Evolutionary conservation across 108 stramenopile genomes (phyloP).

Genomic region (Nitzschia sp.): DNA sequence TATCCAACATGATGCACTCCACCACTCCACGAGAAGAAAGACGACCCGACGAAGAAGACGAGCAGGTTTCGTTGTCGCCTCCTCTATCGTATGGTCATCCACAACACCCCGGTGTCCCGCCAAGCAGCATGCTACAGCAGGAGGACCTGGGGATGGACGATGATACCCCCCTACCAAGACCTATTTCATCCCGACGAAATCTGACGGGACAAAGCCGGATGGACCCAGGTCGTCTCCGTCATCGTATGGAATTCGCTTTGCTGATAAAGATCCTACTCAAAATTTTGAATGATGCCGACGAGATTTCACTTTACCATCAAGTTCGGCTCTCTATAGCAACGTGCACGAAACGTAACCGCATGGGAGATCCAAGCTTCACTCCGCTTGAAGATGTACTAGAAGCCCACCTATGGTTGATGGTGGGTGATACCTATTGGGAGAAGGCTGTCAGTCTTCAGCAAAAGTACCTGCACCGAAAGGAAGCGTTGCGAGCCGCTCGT

Average conservation of each 20-base stretch:
- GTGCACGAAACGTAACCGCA: background rate
- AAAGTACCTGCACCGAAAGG: background rate
- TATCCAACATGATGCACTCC: background rate
- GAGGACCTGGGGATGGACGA: background rate
- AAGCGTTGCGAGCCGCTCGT: background rate
- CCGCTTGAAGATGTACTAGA: slow-evolving; percentile 3
- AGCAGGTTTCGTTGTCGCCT: background rate
- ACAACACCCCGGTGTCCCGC: background rate
- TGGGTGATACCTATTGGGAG: slow-evolving; percentile 3
- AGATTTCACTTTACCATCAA: background rate
- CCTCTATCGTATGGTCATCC: background rate
- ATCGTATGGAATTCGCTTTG: background rate
- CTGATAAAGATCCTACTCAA: background rate
- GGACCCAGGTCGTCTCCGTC: background rate
- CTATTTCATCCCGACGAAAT: background rate
- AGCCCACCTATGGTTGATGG: slow-evolving; percentile 2
- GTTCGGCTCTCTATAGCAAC: background rate
- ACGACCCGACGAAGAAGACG: background rate
- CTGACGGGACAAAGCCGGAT: background rate
- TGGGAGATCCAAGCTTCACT: slow-evolving; percentile 3
- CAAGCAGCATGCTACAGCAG: background rate
- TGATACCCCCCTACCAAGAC: background rate
- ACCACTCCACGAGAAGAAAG: background rate
- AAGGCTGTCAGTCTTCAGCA: background rate
- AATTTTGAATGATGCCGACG: background rate